Base-by-base conservation (phyloP, 352 stramenopile genomes). In the Phytophthora cryptogea region DNA sequence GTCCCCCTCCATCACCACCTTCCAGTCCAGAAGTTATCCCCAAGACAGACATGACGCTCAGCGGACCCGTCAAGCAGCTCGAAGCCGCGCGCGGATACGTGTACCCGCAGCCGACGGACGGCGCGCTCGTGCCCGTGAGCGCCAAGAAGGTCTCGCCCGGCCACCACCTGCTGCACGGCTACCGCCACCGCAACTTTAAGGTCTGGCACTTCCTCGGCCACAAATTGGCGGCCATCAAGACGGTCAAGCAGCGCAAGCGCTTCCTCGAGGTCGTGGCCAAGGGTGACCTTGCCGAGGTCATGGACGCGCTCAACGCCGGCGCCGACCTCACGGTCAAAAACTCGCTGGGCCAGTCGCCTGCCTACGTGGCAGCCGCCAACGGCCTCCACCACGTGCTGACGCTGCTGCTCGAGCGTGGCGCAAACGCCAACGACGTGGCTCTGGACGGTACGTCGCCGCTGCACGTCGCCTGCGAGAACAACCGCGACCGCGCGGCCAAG, bases 201-300 rank as follows among this genome's bases (percentile, higher is more conserved):
- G 76, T 90, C n/a, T 92, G 79, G 80, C 56, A 83, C 60, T 92
- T 86, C 54, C 63, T 92, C 4, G 83, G 83, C 33, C 83, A 90
- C 68, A 89, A 86, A 60, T 70, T 92, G 31, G 79, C 83, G 16
- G 68, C 76, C 30, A 83, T 92, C 59, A 88, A 82, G 68, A 76
- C 78, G 31, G 66, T 84, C 58, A 88, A 88, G 50, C 67, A 69
- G 43, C 75, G 83, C 59, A 88, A 86, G 60, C 79, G 80, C 36
- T 66, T 92, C 9, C 52, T 89, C 8, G 83, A 90, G 17, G 73
- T 86, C 44, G 78, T 90, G 44, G 63, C 70, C 11, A 72, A 75
- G 27, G 83, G 80, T 43, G 64, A 73, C 40, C 23, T 86, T 17
- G 71, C 64, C 5, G 80, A 89, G 17, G 79, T 90, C 36, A 72